Evolutionary conservation across 305 asterid species (phyloP).

Genomic region (Fraxinus floribunda): DNA sequence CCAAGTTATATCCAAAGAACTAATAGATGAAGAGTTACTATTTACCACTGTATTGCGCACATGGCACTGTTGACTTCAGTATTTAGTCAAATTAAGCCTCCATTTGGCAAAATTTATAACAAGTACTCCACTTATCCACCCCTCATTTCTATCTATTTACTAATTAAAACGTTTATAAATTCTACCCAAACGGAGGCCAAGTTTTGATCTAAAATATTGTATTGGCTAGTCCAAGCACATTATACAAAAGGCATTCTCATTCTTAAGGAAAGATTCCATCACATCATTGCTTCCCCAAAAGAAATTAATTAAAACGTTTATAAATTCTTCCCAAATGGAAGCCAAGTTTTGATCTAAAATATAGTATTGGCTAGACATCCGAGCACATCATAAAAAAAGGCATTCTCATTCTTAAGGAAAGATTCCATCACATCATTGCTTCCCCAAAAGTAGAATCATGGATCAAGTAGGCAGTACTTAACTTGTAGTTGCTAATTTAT

Average conservation of each 20-base stretch:
- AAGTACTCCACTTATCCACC: neutral
- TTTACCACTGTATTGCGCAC: neutral
- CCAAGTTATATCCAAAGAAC: neutral
- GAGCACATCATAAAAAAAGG: neutral
- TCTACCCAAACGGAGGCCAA: neutral
- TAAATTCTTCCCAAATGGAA: neutral
- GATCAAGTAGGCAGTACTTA: constrained; percentile 22
- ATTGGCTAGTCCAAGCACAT: neutral
- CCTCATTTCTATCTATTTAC: neutral
- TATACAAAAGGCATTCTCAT: neutral
- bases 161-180: neutral
- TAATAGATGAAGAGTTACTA: neutral
- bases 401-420: neutral
- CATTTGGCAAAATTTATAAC: neutral
- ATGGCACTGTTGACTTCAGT: neutral
- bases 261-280: neutral
- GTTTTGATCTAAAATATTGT: neutral
- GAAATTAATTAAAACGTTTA: neutral
- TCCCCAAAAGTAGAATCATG: constrained; percentile 11
- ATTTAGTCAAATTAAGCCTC: neutral
- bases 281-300: constrained; percentile 2
- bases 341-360: neutral
- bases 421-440: constrained; percentile 3
- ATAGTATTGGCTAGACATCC: neutral
- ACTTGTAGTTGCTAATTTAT: constrained; percentile 16